These are phyloP conservation scores for barrel medic (Medicago truncatula) DNA, from an alignment of 306 rosid species.

Conservation along the genomic window DNA sequence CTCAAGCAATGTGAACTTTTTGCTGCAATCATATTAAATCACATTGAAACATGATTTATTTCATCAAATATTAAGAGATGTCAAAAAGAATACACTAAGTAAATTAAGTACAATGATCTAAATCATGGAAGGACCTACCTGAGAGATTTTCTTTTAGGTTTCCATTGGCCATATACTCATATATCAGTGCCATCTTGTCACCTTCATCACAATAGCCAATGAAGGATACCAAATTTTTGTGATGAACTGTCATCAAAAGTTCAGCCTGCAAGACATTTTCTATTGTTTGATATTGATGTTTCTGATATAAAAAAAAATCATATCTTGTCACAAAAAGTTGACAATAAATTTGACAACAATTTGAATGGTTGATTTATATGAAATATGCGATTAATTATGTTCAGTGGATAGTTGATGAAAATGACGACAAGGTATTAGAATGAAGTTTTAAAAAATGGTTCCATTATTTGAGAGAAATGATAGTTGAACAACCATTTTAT, in stretches of 20 bases:
- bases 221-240: constrained; percentile 66
- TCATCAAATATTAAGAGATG: constrained; percentile 15
- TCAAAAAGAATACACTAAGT: constrained; percentile 1
- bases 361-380: too few relatives aligned
- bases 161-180: constrained; percentile 70
- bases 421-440: too few relatives aligned
- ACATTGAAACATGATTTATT: constrained; percentile 32
- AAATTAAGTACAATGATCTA: not conserved
- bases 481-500: too few relatives aligned
- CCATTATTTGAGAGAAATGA: too few relatives aligned
- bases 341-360: too few relatives aligned
- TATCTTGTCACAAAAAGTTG: too few relatives aligned
- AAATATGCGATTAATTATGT: too few relatives aligned
- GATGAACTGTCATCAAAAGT: constrained; percentile 67
- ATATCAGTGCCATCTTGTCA: constrained; percentile 63
- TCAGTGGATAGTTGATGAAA: too few relatives aligned
- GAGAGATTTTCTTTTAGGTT: constrained; percentile 61
- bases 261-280: constrained; percentile 57
- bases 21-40: constrained; percentile 51
- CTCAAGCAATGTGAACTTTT: constrained; percentile 49
- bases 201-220: constrained; percentile 63
- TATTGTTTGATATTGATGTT: constrained; percentile 22
- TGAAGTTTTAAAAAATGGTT: too few relatives aligned
- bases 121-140: constrained; percentile 43
- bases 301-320: not conserved